A percentile compares a stretch with the other conserved stretches of the same genome.
Conservation (phyloP, 2,329 filamentous ascomycete species). For the Claviceps pusilla region DNA sequence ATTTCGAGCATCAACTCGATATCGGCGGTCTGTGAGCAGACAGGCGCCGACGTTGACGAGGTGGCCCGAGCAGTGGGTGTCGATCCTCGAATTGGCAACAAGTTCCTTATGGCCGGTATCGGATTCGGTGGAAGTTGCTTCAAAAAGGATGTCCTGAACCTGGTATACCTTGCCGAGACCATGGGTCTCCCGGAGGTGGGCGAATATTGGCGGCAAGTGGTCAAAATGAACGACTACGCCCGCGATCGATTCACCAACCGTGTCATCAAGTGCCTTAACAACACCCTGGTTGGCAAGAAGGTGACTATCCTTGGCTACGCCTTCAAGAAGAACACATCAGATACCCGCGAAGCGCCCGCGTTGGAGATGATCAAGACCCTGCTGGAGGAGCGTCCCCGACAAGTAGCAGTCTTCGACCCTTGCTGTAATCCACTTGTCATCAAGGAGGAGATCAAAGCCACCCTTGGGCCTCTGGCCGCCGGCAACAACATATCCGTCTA, state of each 20-base stretch:
- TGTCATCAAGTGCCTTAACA: slow-evolving; percentile 52
- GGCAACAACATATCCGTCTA: slow-evolving; percentile 32
- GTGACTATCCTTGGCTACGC: slow-evolving; percentile 59
- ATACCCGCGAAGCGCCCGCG: slow-evolving; percentile 57
- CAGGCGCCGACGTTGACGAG: slow-evolving; percentile 61
- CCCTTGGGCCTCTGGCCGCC: slow-evolving; percentile 25
- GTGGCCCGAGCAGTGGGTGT: slow-evolving; percentile 52
- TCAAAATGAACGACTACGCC: slow-evolving; percentile 64
- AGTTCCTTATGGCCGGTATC: slow-evolving; percentile 59
- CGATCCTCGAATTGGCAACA: slow-evolving; percentile 56
- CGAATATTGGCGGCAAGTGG: slow-evolving; percentile 59
- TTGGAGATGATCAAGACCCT: slow-evolving; percentile 52
- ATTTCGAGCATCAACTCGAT: slow-evolving; percentile 72
- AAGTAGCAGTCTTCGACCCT: slow-evolving; percentile 56
- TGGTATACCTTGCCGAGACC: slow-evolving; percentile 59
- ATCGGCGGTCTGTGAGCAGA: slow-evolving; percentile 64
- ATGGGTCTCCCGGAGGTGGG: slow-evolving; percentile 56
- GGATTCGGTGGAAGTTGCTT: slow-evolving; percentile 74
- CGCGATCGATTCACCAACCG: slow-evolving; percentile 52
- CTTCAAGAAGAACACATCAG: slow-evolving; percentile 67
- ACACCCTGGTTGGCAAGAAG: slow-evolving; percentile 55
- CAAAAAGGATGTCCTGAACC: slow-evolving; percentile 62
- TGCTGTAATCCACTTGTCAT: slow-evolving; percentile 38
- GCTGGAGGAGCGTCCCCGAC: slow-evolving; percentile 46
- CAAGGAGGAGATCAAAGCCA: slow-evolving; percentile 32